A percentile compares a stretch with the other conserved stretches of the same genome.
These are phyloP conservation scores for Zygoascus hellenicus DNA, from an alignment of 1,139 yeast species.

Conservation along the genomic window DNA sequence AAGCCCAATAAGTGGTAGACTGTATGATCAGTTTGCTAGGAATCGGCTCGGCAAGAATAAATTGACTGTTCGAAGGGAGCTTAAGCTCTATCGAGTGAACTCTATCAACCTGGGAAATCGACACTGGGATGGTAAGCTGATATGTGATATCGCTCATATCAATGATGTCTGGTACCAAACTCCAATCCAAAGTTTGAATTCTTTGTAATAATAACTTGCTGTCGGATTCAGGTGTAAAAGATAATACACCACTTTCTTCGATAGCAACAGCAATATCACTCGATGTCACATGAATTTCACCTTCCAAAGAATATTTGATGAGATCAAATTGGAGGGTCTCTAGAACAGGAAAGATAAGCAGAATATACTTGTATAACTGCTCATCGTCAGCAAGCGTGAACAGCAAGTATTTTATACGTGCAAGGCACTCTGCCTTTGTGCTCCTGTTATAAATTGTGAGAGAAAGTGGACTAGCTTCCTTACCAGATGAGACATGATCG, in stretches of 20 bases:
- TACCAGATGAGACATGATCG: background rate
- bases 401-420: constrained; percentile 16
- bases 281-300: constrained; percentile 14
- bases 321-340: constrained; percentile 16
- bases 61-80: constrained; percentile 33
- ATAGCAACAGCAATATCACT: constrained; percentile 5
- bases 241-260: constrained; percentile 11
- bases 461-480: constrained; percentile 4
- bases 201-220: constrained; percentile 8
- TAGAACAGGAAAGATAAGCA: constrained; percentile 14
- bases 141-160: constrained; percentile 14
- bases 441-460: constrained; percentile 9
- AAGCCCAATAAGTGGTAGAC: constrained; percentile 45
- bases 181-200: constrained; percentile 2
- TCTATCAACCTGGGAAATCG: constrained; percentile 27
- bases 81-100: constrained; percentile 25
- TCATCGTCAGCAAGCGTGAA: constrained; percentile 32
- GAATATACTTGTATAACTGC: constrained; percentile 12
- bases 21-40: constrained; percentile 39
- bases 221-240: constrained; percentile 10
- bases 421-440: constrained; percentile 14
- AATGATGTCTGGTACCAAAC: constrained; percentile 5
- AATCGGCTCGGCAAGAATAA: constrained; percentile 61
- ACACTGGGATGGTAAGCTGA: constrained; percentile 25
- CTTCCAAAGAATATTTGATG: constrained; percentile 16